Percentiles rank a stretch among this genome's conserved stretches.
Conservation (phyloP, 768 basidiomycete genomes). For the Strobilomyces dryophilus region DNA sequence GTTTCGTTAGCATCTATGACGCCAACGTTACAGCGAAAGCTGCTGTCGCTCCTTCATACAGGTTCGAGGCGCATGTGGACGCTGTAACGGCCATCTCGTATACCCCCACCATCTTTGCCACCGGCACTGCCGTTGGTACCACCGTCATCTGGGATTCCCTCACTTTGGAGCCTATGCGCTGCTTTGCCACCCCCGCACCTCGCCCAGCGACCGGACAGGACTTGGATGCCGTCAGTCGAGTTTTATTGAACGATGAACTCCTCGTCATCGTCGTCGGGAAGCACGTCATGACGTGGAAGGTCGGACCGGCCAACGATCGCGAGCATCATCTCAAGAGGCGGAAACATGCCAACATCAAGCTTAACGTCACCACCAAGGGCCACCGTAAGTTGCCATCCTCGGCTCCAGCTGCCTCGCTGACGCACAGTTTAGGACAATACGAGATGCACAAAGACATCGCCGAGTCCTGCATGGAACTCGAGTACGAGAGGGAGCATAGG, state of each 20-base stretch:
- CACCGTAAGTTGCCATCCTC: conserved; percentile 36
- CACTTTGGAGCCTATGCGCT: conserved; percentile 53
- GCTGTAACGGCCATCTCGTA: conserved; percentile 64
- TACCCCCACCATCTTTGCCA: conserved; percentile 55
- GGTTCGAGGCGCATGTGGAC: conserved; percentile 63
- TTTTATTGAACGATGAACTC: conserved; percentile 51
- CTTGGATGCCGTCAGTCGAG: conserved; percentile 47
- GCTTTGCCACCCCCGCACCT: conserved; percentile 38
- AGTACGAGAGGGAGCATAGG: conserved; percentile 42
- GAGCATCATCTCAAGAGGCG: conserved; percentile 33
- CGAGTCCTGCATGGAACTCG: conserved; percentile 52
- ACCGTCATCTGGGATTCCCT: conserved; percentile 50
- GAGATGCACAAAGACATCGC: conserved; percentile 60
- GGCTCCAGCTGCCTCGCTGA: not conserved
- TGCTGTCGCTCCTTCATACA: conserved; percentile 31
- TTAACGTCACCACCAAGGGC: conserved; percentile 37
- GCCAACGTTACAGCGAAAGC: conserved; percentile 32
- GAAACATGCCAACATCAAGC: conserved; percentile 23
- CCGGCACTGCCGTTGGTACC: conserved; percentile 61
- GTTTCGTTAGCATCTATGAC: conserved; percentile 59
- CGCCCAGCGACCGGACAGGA: conserved; percentile 32
- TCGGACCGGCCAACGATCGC: conserved; percentile 39
- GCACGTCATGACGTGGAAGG: conserved; percentile 64
- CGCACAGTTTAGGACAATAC: conserved; percentile 46
- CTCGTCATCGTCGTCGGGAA: conserved; percentile 53